These are phyloP conservation scores for Aspergillus sp. DNA, from an alignment of 2,329 filamentous ascomycete genomes.

Conservation along the genomic window DNA sequence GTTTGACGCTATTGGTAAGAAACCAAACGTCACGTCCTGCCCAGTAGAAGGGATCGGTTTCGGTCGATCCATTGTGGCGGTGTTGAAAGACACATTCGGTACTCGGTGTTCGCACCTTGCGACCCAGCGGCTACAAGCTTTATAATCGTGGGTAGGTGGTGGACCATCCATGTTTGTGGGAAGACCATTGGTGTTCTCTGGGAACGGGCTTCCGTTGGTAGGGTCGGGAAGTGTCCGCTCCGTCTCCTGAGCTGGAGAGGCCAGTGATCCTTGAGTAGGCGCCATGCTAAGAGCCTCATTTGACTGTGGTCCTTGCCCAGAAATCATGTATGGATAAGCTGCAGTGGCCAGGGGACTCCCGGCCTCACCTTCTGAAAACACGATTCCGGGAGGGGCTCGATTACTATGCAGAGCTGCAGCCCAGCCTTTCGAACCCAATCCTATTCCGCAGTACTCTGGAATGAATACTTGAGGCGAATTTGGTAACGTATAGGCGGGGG, in stretches of 20 bases:
- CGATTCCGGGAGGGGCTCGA: slow-evolving; percentile 21
- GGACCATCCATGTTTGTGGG: slow-evolving; percentile 20
- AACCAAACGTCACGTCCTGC: slow-evolving; percentile 32
- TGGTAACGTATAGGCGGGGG: slow-evolving; percentile 37
- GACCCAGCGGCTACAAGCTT: slow-evolving; percentile 15
- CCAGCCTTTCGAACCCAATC: slow-evolving; percentile 33
- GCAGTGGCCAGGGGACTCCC: slow-evolving; percentile 23
- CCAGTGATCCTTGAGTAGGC: slow-evolving; percentile 20
- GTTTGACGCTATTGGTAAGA: slow-evolving; percentile 26
- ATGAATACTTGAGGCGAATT: slow-evolving; percentile 30
- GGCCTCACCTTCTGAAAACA: slow-evolving; percentile 32
- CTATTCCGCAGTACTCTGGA: slow-evolving; percentile 27
- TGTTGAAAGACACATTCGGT: slow-evolving; percentile 22
- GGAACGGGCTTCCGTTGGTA: slow-evolving; percentile 24
- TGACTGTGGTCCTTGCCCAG: slow-evolving; percentile 26
- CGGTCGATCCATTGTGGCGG: slow-evolving; percentile 18
- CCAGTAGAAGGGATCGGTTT: slow-evolving; percentile 20
- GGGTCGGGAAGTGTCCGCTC: slow-evolving; percentile 40
- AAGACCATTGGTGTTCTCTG: slow-evolving; percentile 14
- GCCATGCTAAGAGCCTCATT: slow-evolving; percentile 28
- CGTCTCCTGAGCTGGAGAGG: slow-evolving; percentile 24
- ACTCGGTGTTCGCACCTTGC: slow-evolving; percentile 18
- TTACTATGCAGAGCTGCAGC: slow-evolving; percentile 21
- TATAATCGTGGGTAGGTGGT: slow-evolving; percentile 20
- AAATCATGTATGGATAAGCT: slow-evolving; percentile 31